Evolutionary conservation across 345 rosid genomes (phyloP).

Genomic region (Populus simonii): DNA sequence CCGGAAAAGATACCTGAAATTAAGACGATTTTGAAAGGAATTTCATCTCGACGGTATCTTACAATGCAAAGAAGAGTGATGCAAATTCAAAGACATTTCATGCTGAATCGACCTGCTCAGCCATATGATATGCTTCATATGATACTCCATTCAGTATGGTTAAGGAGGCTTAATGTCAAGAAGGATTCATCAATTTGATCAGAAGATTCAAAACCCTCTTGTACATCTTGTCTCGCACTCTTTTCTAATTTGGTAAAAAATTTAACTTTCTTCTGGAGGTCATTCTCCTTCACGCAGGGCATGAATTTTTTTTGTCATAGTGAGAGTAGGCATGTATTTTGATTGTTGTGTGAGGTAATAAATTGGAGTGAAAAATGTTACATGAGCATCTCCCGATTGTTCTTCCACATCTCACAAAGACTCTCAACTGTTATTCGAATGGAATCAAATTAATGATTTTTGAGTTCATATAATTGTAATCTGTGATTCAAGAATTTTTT

Average conservation of each 20-base stretch:
- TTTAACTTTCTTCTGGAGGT: neutral
- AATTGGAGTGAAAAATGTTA: too few relatives aligned
- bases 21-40: conserved; percentile 39
- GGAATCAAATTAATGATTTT: neutral
- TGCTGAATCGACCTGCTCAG: conserved; percentile 50
- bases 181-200: neutral
- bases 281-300: neutral
- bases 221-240: neutral
- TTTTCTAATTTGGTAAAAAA: neutral
- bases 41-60: conserved; percentile 32
- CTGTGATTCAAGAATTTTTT: neutral
- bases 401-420: neutral
- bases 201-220: neutral
- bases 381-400: neutral
- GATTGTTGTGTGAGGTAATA: too few relatives aligned
- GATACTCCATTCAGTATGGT: conserved; percentile 69
- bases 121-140: conserved; percentile 61
- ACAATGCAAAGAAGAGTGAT: conserved; percentile 38
- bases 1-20: conserved; percentile 38
- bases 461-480: too few relatives aligned
- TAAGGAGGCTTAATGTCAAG: conserved; percentile 55
- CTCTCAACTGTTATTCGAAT: neutral
- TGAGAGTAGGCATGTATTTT: too few relatives aligned
- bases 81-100: conserved; percentile 50
- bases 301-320: too few relatives aligned